These are phyloP conservation scores for Xerocomus minutiporus DNA, from an alignment of 1,284 basidiomycete species.

Conservation along the genomic window DNA sequence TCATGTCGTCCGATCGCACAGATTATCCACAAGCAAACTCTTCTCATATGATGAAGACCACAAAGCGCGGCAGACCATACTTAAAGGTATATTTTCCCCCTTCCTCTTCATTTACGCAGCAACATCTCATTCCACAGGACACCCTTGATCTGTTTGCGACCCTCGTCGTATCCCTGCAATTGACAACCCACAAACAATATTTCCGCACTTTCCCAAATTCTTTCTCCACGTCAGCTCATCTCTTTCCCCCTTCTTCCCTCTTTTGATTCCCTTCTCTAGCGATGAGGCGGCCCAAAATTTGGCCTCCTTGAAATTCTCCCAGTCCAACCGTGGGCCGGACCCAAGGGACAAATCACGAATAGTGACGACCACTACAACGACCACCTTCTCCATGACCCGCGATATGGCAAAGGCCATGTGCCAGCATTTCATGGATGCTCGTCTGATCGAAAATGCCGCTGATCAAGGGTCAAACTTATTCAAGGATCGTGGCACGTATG, in stretches of 20 bases:
- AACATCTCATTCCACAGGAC: slow-evolving; percentile 56
- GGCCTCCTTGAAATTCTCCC: slow-evolving; percentile 95
- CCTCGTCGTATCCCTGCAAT: slow-evolving; percentile 88
- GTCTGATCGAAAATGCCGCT: slow-evolving; percentile 93
- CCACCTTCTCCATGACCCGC: slow-evolving; percentile 98
- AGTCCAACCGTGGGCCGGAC: slow-evolving; percentile 97
- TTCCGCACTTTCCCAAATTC: slow-evolving; percentile 94
- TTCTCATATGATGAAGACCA: slow-evolving; percentile 96
- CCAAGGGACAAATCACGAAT: slow-evolving; percentile 95
- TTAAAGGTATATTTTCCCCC: slow-evolving; percentile 61
- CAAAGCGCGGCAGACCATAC: slow-evolving; percentile 90
- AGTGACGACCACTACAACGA: slow-evolving; percentile 98
- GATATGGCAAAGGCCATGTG: slow-evolving; percentile 99
- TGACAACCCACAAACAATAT: slow-evolving; percentile 89
- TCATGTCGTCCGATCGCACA: slow-evolving; percentile 40
- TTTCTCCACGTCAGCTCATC: slow-evolving; percentile 79
- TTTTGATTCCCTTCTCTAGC: slow-evolving; percentile 41
- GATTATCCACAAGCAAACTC: slow-evolving; percentile 48
- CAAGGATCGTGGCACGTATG: slow-evolving; percentile 96
- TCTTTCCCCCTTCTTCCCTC: slow-evolving; percentile 7
- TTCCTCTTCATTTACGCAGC: not conserved
- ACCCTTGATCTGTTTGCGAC: slow-evolving; percentile 98
- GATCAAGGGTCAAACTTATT: slow-evolving; percentile 86
- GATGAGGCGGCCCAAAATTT: slow-evolving; percentile 95
- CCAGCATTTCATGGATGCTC: slow-evolving; percentile 99